phyloP scores from a whole-genome alignment of 1,139 yeast genomes.

The Magnusiomyces sp. region DNA sequence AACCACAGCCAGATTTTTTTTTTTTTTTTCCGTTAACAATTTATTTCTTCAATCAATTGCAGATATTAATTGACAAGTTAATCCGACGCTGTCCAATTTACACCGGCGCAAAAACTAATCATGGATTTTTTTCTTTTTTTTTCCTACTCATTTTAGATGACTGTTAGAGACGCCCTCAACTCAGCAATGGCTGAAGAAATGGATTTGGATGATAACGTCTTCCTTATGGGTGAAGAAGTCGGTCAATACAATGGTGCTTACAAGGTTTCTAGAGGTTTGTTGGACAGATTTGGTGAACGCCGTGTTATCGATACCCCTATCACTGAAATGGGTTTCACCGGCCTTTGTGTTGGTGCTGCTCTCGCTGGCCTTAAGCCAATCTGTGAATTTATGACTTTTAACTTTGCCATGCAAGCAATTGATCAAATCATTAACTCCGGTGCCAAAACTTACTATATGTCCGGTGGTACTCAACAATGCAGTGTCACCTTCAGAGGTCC shows the following conservation, averaged over 20 bases:
- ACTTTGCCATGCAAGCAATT: constrained; percentile 98
- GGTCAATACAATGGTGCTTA: constrained; percentile 99
- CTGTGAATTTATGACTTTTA: constrained; percentile 97
- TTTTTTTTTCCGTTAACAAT: not conserved
- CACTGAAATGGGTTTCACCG: constrained; percentile 99
- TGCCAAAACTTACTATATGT: constrained; percentile 97
- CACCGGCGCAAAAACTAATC: not conserved
- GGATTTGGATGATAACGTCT: constrained; percentile 91
- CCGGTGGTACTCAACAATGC: constrained; percentile 97
- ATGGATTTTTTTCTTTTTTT: not conserved
- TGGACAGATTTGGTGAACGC: constrained; percentile 95
- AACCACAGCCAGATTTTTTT: too few relatives aligned
- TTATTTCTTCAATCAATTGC: not conserved
- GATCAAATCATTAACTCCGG: constrained; percentile 98
- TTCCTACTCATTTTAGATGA: too few relatives aligned
- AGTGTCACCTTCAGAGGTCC: constrained; percentile 98
- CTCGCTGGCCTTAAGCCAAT: constrained; percentile 95
- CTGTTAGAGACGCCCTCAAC: constrained; percentile 96
- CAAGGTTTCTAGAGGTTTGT: constrained; percentile 89
- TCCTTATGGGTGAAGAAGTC: constrained; percentile 97
- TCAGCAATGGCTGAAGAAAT: constrained; percentile 94
- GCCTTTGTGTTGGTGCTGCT: constrained; percentile 95
- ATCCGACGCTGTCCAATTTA: too few relatives aligned
- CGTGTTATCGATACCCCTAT: constrained; percentile 97
- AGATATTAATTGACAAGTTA: not conserved